A percentile compares a stretch with the other conserved stretches of the same genome.
Evolutionary conservation across 768 basidiomycete genomes (phyloP).

Genomic region (Amanita pallidorosea): DNA sequence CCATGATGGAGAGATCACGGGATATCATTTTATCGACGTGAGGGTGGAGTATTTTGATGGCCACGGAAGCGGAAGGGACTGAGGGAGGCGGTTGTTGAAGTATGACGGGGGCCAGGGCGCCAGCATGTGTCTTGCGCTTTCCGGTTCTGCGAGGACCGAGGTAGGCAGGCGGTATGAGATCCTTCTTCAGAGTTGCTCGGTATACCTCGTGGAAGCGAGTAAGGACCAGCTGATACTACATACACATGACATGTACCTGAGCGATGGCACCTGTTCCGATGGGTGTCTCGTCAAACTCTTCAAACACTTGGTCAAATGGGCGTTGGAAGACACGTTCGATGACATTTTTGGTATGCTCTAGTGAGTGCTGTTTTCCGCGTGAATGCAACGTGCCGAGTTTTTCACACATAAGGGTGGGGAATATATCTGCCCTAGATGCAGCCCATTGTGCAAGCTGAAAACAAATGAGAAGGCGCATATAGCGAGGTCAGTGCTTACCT

Average conservation of each 20-base stretch:
- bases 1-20: conserved; percentile 92
- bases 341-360: conserved; percentile 68
- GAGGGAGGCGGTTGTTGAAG: conserved; percentile 57
- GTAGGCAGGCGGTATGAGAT: conserved; percentile 80
- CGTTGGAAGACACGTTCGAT: conserved; percentile 78
- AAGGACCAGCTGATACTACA: background rate
- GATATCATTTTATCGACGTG: conserved; percentile 69
- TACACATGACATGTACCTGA: conserved; percentile 36
- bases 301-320: conserved; percentile 83
- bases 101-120: conserved; percentile 39
- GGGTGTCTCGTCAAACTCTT: conserved; percentile 74
- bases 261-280: conserved; percentile 99
- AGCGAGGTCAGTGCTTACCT: conserved; percentile 36
- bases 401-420: conserved; percentile 79
- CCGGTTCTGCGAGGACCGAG: conserved; percentile 57
- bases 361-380: conserved; percentile 68
- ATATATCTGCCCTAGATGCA: conserved; percentile 87
- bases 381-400: conserved; percentile 84
- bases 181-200: conserved; percentile 71
- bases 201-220: conserved; percentile 51
- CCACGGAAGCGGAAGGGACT: conserved; percentile 79
- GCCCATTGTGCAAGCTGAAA: conserved; percentile 95
- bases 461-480: conserved; percentile 9
- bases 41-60: conserved; percentile 94
- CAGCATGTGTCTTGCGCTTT: conserved; percentile 30